These are phyloP conservation scores for Petunia axillaris DNA, from an alignment of 257 asterid genomes.

Conservation along the genomic window DNA sequence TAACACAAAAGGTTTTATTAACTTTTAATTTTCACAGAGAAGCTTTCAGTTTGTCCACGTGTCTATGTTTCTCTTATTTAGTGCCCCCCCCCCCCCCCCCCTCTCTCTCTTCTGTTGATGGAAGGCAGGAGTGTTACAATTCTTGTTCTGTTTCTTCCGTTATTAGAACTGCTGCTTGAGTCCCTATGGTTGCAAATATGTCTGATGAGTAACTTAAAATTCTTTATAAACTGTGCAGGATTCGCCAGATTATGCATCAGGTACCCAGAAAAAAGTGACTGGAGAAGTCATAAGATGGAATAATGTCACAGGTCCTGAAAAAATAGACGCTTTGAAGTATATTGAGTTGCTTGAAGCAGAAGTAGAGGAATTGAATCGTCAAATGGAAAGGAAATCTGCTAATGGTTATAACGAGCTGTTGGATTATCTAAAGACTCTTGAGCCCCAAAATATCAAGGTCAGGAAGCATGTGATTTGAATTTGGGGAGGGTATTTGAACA, in stretches of 20 bases:
- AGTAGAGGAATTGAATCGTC: slow-evolving; percentile 91
- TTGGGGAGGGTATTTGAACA: slow-evolving; percentile 30
- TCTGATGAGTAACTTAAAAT: slow-evolving; percentile 27
- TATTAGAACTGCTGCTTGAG: neutral
- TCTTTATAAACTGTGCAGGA: slow-evolving; percentile 56
- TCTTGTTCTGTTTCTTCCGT: neutral
- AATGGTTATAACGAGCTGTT: slow-evolving; percentile 75
- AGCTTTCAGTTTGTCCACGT: neutral
- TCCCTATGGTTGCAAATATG: neutral
- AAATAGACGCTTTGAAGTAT: slow-evolving; percentile 90
- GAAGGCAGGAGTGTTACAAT: neutral
- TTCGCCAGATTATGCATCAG: slow-evolving; percentile 85
- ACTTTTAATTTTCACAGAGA: neutral
- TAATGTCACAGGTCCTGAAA: slow-evolving; percentile 83
- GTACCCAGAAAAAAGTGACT: slow-evolving; percentile 88
- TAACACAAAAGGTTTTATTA: neutral
- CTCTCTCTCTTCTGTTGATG: neutral
- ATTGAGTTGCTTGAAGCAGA: slow-evolving; percentile 96
- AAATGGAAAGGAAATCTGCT: slow-evolving; percentile 74
- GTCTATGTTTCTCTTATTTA: neutral
- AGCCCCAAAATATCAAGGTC: slow-evolving; percentile 98
- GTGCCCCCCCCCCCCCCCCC: neutral
- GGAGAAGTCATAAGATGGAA: slow-evolving; percentile 99
- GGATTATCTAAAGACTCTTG: slow-evolving; percentile 89
- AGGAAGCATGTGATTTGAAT: slow-evolving; percentile 26